Evolutionary conservation across 1,284 basidiomycete species (phyloP), one percentile per base, ranked within the genome.

Genomic region (Marasmius sp.): DNA sequence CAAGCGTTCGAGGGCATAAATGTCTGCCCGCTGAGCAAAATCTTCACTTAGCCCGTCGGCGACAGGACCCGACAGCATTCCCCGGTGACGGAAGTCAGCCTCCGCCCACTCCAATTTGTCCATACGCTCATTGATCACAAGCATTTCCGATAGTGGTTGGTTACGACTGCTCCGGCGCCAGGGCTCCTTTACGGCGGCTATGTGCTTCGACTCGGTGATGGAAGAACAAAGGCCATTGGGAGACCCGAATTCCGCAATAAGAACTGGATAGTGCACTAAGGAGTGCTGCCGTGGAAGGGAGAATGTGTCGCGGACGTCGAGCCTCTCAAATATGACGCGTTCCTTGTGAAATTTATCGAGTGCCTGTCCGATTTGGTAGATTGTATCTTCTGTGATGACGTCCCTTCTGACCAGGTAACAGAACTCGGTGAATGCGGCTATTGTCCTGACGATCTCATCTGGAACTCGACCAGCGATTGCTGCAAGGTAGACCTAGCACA

Each of bases 101-200:
- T 60, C 61, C 3, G 61, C 27, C 1, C 68, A 65, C 1, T 61
- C 69, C 6, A 72, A 57, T 49, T 72, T 72, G 18, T 63, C 64
- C 10, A 69, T 62, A 0, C 65, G 58, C 16, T 66, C 58, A 43
- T 71, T 70, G 0, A 62, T 67, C 1, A 61, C 20, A 8, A 71
- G 64, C 60, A 72, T 71, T 39, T 72, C 68, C 10, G 53, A 14
- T 1, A 72, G 60, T 1, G 69, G 59, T 10, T 70, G 58, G 51
- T 57, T 63, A 1, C 61, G 55, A 49, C 63, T 71, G 0, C 69
- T 71, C 0, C 64, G 62, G 4, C 67, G 61, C 66, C 67, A 73
- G 0, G 70, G 70, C 9, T 66, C 43, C 60, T 73, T 73, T 0
- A 73, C 69, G 11, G 68, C 69, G 7, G 36, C 62, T 41, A 70